These are phyloP conservation scores for Entoloma clypeatum DNA, from an alignment of 1,284 basidiomycete genomes.

Conservation along the genomic window DNA sequence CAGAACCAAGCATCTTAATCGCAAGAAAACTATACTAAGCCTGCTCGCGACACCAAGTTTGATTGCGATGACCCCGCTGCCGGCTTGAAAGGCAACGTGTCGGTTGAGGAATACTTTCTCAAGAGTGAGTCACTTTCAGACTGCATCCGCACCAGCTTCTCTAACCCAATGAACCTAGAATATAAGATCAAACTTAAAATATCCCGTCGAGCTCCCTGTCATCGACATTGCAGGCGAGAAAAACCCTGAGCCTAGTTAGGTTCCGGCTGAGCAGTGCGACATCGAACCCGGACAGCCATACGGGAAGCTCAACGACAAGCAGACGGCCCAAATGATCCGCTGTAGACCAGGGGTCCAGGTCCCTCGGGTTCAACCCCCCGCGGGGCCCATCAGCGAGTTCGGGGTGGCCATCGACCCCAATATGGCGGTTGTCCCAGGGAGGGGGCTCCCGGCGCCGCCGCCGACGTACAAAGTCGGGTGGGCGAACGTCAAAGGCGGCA, in stretches of 20 bases:
- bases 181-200: constrained; percentile 48
- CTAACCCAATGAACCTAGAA: constrained; percentile 44
- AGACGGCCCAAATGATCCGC: constrained; percentile 61
- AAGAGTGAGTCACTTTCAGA: constrained; percentile 40
- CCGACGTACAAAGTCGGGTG: constrained; percentile 50
- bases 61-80: no score
- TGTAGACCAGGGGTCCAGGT: no score
- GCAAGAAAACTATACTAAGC: constrained; percentile 47
- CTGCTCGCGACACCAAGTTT: constrained; percentile 48
- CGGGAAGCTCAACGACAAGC: constrained; percentile 48
- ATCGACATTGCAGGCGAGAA: constrained; percentile 49
- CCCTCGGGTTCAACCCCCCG: constrained; percentile 61
- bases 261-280: constrained; percentile 69
- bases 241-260: constrained; percentile 39
- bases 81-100: constrained; percentile 46
- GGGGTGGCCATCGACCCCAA: constrained; percentile 48
- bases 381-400: constrained; percentile 44
- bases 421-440: constrained; percentile 59
- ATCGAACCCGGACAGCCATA: constrained; percentile 55
- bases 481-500: constrained; percentile 47
- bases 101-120: constrained; percentile 60
- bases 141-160: background rate
- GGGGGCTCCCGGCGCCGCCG: constrained; percentile 55
- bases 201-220: constrained; percentile 54
- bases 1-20: constrained; percentile 52